Percentiles rank a stretch among this genome's conserved stretches.
These are phyloP conservation scores for Pseudocercospora macadamiae DNA, from an alignment of 2,329 filamentous ascomycete genomes.

Conservation along the genomic window DNA sequence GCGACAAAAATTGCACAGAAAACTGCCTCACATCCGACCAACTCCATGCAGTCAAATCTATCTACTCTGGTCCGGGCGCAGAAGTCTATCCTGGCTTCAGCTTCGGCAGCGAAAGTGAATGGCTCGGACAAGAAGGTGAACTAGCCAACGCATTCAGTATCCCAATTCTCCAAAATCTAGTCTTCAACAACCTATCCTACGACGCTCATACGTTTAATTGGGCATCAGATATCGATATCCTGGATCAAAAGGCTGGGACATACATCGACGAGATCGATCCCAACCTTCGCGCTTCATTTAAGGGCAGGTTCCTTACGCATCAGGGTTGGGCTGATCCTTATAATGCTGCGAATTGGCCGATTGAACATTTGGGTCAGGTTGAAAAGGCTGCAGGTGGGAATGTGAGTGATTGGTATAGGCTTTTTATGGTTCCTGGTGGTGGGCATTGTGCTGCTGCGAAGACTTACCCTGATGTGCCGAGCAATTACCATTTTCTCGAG, in stretches of 20 bases:
- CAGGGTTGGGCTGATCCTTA: constrained; percentile 46
- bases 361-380: constrained; percentile 39
- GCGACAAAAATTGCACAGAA: constrained; percentile 24
- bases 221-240: constrained; percentile 39
- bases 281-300: constrained; percentile 38
- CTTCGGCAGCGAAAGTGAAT: constrained; percentile 45
- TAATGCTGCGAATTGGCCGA: constrained; percentile 43
- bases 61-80: constrained; percentile 39
- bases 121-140: constrained; percentile 41
- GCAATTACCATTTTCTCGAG: constrained; percentile 40
- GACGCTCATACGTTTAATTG: constrained; percentile 43
- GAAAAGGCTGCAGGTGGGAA: constrained; percentile 30
- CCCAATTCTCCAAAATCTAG: constrained; percentile 48
- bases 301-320: constrained; percentile 44
- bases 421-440: constrained; percentile 46
- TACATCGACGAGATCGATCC: constrained; percentile 45
- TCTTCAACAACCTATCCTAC: constrained; percentile 44
- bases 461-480: constrained; percentile 39
- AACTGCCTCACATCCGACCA: constrained; percentile 28
- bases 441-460: constrained; percentile 44
- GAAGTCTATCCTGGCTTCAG: constrained; percentile 47
- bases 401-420: constrained; percentile 39
- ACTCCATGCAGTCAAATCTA: constrained; percentile 36
- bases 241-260: constrained; percentile 39
- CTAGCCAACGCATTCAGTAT: constrained; percentile 42